Base-by-base conservation (phyloP, 2,329 filamentous ascomycete genomes). In the Chlorencoelia australis region DNA sequence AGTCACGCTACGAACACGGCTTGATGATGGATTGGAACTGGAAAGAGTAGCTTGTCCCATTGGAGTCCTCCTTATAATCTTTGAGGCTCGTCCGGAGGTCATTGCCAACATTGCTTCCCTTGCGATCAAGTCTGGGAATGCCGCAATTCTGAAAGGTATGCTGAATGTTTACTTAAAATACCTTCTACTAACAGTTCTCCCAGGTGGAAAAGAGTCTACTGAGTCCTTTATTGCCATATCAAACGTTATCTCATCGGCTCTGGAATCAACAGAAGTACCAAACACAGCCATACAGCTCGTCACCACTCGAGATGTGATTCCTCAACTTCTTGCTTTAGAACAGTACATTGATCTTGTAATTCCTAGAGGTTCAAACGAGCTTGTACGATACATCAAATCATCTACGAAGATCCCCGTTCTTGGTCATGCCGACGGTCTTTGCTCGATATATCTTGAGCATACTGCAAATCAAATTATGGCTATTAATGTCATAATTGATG, bases 51-150 rank as follows among this genome's bases (percentile, higher is more conserved):
- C 85, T 26, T 94, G 86, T 57, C 91, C 91, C 5, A 96, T 98
- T 50, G 91, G 91, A 41, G 88, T 96, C n/a, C 74, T 98, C 27
- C 73, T 98, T 48, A 91, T 98, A 62, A 96, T 98, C 55, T 98
- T 98, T 56, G 91, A 98, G 64, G 91, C 91, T 22, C 82, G 91
- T 6, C 91, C 91, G 5, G 91, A 98, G 63, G 91, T 98, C 47
- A 95, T 98, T 55, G 91, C 89, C 56, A 98, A 98, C 61, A 96
- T 98, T 55, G 87, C 91, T 44, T 85, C 88, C 4, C 70, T 98
- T 16, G 88, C 91, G 24, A 84, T 98, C 61, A 98, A 98, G 60
- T 96, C 89, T 9, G 91, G 87, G 52, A 98, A 98, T 60, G 83
- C 91, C 22, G 91, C 88, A 34, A 96, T 98, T 52, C 68, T 98